Conservation (phyloP, 2,329 filamentous ascomycete species). For the Calonectria pteridis region DNA sequence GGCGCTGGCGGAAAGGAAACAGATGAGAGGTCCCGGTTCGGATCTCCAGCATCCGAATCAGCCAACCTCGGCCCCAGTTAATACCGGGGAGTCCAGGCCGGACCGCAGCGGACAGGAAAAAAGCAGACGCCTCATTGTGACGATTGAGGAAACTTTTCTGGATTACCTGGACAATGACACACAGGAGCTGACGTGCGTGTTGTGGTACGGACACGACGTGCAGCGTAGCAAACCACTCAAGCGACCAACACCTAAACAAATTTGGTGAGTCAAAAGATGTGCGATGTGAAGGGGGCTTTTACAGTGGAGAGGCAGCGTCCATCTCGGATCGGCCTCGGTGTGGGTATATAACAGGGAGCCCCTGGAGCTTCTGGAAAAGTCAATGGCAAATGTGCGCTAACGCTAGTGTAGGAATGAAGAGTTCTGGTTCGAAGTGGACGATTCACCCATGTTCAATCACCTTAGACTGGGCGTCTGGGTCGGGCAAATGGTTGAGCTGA, state of each 20-base stretch:
- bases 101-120: slow-evolving; percentile 5
- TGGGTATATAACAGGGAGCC: slow-evolving; percentile 20
- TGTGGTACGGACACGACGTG: slow-evolving; percentile 43
- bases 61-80: slow-evolving; percentile 28
- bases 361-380: slow-evolving; percentile 23
- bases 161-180: slow-evolving; percentile 36
- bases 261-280: slow-evolving; percentile 39
- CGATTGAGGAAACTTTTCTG: slow-evolving; percentile 29
- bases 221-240: slow-evolving; percentile 36
- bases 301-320: slow-evolving; percentile 20
- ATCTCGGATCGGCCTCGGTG: slow-evolving; percentile 18
- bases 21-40: slow-evolving; percentile 30
- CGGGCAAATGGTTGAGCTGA: slow-evolving; percentile 41
- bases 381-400: slow-evolving; percentile 32
- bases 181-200: slow-evolving; percentile 39
- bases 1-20: slow-evolving; percentile 33
- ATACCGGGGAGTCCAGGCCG: not conserved
- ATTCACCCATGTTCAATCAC: slow-evolving; percentile 44
- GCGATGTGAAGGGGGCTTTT: slow-evolving; percentile 11
- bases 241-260: slow-evolving; percentile 37
- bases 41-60: slow-evolving; percentile 35
- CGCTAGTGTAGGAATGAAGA: slow-evolving; percentile 40
- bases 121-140: slow-evolving; percentile 9
- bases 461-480: slow-evolving; percentile 43
- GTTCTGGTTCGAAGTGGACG: slow-evolving; percentile 40